These are phyloP conservation scores for Agrocybe chaxingu DNA, from an alignment of 768 basidiomycete genomes.

Conservation along the genomic window DNA sequence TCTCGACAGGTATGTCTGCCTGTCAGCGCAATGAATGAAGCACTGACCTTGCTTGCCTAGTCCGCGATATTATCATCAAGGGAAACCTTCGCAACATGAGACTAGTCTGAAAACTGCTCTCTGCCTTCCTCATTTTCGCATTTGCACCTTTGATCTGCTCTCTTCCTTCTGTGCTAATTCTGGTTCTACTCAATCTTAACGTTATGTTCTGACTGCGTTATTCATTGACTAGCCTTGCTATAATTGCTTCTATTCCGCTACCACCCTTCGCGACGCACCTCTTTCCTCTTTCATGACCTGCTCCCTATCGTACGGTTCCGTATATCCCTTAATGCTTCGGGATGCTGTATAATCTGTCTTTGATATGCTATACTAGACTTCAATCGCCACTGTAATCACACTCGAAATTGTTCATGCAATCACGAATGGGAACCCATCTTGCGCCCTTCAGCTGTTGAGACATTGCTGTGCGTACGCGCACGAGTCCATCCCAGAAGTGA, in stretches of 20 bases:
- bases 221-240: background rate
- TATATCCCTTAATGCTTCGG: constrained; percentile 2
- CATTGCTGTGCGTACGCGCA: no score
- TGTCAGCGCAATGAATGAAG: background rate
- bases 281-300: background rate
- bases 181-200: background rate
- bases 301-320: constrained; percentile 2
- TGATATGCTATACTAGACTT: constrained; percentile 4
- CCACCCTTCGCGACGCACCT: no score
- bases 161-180: constrained; percentile 1
- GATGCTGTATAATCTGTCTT: constrained; percentile 7
- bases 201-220: background rate
- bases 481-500: background rate
- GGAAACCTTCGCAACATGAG: constrained; percentile 60
- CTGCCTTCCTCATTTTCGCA: constrained; percentile 2
- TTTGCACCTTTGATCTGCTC: constrained; percentile 1
- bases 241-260: background rate
- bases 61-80: constrained; percentile 70
- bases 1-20: constrained; percentile 55
- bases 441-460: no score
- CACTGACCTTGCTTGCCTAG: constrained; percentile 28
- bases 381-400: constrained; percentile 8
- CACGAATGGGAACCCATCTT: no score
- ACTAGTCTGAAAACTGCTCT: constrained; percentile 35
- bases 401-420: background rate